A percentile compares a stretch with the other conserved stretches of the same genome.
phyloP scores from a whole-genome alignment of 768 basidiomycete genomes.

The Tephrocybe sp. region DNA sequence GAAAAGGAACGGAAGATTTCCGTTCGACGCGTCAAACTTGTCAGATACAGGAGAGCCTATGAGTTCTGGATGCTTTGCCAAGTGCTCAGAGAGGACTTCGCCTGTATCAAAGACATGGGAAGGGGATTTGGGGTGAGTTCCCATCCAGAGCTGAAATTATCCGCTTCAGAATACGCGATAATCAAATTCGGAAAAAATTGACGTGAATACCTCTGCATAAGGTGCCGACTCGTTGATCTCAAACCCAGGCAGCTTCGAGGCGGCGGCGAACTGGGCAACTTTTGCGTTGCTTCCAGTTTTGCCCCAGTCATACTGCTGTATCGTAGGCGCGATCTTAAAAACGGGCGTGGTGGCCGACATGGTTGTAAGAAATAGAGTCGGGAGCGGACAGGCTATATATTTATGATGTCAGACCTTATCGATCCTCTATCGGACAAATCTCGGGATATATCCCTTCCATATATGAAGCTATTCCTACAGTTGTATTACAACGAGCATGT shows the following conservation, averaged over 20 bases:
- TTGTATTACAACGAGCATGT: no score
- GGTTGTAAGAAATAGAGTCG: neutral
- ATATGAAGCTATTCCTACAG: no score
- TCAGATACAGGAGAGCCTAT: conserved; percentile 60
- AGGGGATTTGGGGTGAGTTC: conserved; percentile 80
- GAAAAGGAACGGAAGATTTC: conserved; percentile 89
- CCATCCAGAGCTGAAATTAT: conserved; percentile 89
- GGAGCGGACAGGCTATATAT: no score
- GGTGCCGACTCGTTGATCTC: conserved; percentile 67
- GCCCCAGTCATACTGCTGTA: conserved; percentile 95
- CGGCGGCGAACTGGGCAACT: conserved; percentile 82
- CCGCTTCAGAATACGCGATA: neutral
- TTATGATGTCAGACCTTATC: neutral
- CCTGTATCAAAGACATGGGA: conserved; percentile 37
- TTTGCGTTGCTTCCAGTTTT: conserved; percentile 78
- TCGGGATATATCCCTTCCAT: neutral
- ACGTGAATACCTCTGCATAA: conserved; percentile 83
- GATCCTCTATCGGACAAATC: neutral
- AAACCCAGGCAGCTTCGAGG: conserved; percentile 64
- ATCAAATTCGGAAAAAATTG: neutral
- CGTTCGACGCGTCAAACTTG: conserved; percentile 53
- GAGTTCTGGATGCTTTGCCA: conserved; percentile 66
- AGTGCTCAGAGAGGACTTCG: conserved; percentile 52
- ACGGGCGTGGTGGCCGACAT: conserved; percentile 33
- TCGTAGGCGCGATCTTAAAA: conserved; percentile 82